Base-by-base conservation (phyloP, 495 filamentous ascomycete species). In the Penicillium steckii region DNA sequence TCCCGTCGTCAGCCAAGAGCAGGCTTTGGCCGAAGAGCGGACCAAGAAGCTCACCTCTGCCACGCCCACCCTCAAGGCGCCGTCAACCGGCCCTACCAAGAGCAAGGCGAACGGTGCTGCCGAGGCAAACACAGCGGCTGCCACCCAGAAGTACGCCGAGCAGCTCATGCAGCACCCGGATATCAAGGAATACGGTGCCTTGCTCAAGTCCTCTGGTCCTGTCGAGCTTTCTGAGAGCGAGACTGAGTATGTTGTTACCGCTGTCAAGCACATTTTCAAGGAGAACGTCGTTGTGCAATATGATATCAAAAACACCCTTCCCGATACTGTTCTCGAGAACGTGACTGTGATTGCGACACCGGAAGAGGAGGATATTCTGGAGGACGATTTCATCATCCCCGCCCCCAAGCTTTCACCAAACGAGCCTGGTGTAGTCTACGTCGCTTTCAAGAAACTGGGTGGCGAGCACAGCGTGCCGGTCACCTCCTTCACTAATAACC, bases 191-290 rank as follows among this genome's bases (percentile, higher is more conserved):
- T 96, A 95, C 65, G 95, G 95, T 55, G 76, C 75, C 45, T 79
- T 97, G 21, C 86, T 97, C 73, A 97, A 95, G 67, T 96, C 91
- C 15, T 95, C 90, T 33, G 66, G 82, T 19, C 73, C 87, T 42
- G 88, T 95, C 37, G 93, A 96, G 69, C 82, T 99, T 25, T 96
- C 94, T 19, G 94, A 99, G 69, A 88, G 89, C 54, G 94, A 97
- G 70, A 97, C 94, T 13, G 94, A 99, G 72, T 99, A 99, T 59
- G 91, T 97, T 41, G 95, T 97, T 32, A 80, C 80, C 15, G 89
- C 90, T 8, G 80, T 97, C 70, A 99, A 97, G 75, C 95, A 99
- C 60, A 87, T 97, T 61, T 97, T 96, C 84, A 93, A 92, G 70
- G 89, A 96, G 65, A 88, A 97, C 61, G 80, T 97, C 56, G 95